Percentiles rank a stretch among this genome's conserved stretches.
Conservation (phyloP, 2,329 filamentous ascomycete genomes). For the Sclerotinia nivalis region DNA sequence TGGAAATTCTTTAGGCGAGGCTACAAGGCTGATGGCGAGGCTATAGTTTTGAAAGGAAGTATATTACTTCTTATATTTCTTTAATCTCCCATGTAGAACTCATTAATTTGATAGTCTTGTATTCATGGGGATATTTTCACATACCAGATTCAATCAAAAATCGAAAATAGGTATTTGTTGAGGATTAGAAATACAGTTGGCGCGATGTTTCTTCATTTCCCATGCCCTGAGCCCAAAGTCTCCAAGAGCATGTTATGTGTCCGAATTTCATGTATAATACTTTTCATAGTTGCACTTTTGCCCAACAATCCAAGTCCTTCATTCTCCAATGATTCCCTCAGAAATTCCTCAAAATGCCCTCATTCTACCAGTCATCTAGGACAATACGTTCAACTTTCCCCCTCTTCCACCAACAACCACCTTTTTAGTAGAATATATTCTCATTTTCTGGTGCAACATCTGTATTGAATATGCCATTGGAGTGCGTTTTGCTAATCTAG, state of each 20-base stretch:
- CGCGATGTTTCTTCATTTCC: conserved; percentile 18
- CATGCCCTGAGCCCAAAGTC: conserved; percentile 22
- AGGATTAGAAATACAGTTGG: conserved; percentile 21
- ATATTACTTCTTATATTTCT: neutral
- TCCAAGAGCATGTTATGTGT: conserved; percentile 17
- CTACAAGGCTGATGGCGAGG: conserved; percentile 9
- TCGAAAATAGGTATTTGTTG: neutral
- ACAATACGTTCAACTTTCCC: conserved; percentile 36
- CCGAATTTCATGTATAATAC: conserved; percentile 7
- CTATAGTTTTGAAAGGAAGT: neutral
- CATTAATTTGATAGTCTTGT: neutral
- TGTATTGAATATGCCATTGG: conserved; percentile 48
- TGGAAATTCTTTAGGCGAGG: conserved; percentile 27
- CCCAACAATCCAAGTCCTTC: neutral
- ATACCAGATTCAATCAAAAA: neutral
- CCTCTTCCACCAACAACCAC: conserved; percentile 33
- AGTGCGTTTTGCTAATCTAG: conserved; percentile 45
- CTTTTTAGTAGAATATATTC: conserved; percentile 39
- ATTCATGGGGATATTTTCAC: neutral
- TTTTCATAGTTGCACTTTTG: conserved; percentile 3
- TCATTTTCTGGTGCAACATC: conserved; percentile 47
- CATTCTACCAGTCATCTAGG: conserved; percentile 27
- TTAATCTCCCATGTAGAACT: neutral
- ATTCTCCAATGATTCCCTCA: neutral
- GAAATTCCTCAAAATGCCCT: neutral